Percentiles rank a stretch among this genome's conserved stretches.
Conservation (phyloP, 192 early-diverging fungal species). For the Podila horticola region DNA sequence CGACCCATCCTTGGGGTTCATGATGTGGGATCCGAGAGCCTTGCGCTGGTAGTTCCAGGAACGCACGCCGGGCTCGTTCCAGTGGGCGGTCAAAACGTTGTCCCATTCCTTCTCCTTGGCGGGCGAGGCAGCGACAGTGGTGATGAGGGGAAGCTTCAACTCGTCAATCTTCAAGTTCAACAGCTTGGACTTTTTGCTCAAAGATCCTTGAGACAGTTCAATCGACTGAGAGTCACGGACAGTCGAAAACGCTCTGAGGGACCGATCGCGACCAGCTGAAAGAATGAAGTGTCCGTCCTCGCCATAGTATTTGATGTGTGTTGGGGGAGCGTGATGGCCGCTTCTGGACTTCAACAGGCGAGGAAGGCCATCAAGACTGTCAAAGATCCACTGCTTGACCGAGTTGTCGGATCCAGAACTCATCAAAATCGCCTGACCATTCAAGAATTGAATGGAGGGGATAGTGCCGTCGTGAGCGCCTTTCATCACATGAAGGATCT, state of each 20-base stretch:
- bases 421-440: slow-evolving; percentile 86
- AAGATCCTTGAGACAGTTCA: slow-evolving; percentile 87
- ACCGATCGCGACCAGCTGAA: slow-evolving; percentile 84
- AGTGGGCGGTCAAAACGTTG: slow-evolving; percentile 90
- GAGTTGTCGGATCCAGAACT: slow-evolving; percentile 92
- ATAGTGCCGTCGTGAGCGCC: slow-evolving; percentile 87
- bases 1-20: slow-evolving; percentile 71
- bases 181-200: slow-evolving; percentile 75
- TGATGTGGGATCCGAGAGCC: slow-evolving; percentile 74
- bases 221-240: slow-evolving; percentile 85
- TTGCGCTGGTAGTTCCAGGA: slow-evolving; percentile 88
- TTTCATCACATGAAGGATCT: slow-evolving; percentile 81
- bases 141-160: slow-evolving; percentile 78
- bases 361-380: slow-evolving; percentile 81
- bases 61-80: slow-evolving; percentile 74
- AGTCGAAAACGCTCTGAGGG: slow-evolving; percentile 84
- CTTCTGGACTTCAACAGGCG: slow-evolving; percentile 84
- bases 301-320: slow-evolving; percentile 69
- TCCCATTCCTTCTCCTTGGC: slow-evolving; percentile 88
- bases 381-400: slow-evolving; percentile 98
- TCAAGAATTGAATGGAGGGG: slow-evolving; percentile 81
- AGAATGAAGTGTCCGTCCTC: slow-evolving; percentile 78
- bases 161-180: slow-evolving; percentile 68
- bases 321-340: slow-evolving; percentile 90
- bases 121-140: slow-evolving; percentile 74